phyloP scores from a whole-genome alignment of 2,329 filamentous ascomycete species.

The Verticillium tricorpus region DNA sequence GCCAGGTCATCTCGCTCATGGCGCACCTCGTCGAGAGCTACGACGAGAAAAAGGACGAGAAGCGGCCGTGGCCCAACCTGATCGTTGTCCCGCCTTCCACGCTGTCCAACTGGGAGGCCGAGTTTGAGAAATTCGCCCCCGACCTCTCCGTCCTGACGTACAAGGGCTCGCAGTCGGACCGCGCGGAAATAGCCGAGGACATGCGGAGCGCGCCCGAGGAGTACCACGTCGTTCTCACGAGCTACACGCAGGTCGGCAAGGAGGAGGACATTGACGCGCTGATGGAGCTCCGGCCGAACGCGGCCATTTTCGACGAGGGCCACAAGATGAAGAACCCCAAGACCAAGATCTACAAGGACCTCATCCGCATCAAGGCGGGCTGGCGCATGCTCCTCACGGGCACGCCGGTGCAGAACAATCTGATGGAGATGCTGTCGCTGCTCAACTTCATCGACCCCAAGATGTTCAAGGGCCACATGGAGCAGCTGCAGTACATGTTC shows the following conservation, averaged over 20 bases:
- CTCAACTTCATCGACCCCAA: slow-evolving; percentile 90
- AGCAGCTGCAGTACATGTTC: slow-evolving; percentile 83
- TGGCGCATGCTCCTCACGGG: slow-evolving; percentile 86
- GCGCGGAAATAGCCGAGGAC: slow-evolving; percentile 62
- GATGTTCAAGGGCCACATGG: slow-evolving; percentile 72
- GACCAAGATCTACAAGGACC: slow-evolving; percentile 74
- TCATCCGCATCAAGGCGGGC: slow-evolving; percentile 71
- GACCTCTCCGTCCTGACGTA: slow-evolving; percentile 68
- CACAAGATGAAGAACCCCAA: slow-evolving; percentile 88
- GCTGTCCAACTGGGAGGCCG: slow-evolving; percentile 90
- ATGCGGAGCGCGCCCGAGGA: slow-evolving; percentile 59
- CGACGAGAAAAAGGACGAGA: slow-evolving; percentile 21
- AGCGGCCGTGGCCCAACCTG: slow-evolving; percentile 65
- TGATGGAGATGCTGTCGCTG: slow-evolving; percentile 85
- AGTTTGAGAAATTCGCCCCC: slow-evolving; percentile 85
- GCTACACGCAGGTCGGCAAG: slow-evolving; percentile 55
- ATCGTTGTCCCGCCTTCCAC: slow-evolving; percentile 92
- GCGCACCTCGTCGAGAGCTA: slow-evolving; percentile 72
- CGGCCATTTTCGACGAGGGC: slow-evolving; percentile 84
- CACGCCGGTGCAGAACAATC: slow-evolving; percentile 90
- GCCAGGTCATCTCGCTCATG: slow-evolving; percentile 89
- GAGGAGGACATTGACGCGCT: slow-evolving; percentile 47
- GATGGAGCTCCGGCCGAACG: slow-evolving; percentile 42
- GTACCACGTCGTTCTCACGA: slow-evolving; percentile 60
- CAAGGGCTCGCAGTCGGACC: slow-evolving; percentile 60